phyloP scores from a whole-genome alignment of 345 rosid genomes.

The Eucalyptus curtisii region DNA sequence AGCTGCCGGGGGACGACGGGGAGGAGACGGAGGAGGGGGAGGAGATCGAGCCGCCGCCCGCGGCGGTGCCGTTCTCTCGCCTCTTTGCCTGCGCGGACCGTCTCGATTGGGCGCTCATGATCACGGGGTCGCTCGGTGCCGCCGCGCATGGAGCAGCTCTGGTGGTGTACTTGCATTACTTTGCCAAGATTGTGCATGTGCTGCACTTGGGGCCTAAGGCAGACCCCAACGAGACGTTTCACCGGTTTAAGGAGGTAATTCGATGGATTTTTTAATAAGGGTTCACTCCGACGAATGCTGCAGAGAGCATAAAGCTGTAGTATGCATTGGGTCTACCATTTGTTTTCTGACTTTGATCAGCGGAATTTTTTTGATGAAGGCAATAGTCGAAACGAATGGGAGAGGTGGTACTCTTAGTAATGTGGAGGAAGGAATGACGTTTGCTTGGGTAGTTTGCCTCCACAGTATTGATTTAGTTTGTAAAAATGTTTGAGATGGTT shows the following conservation, averaged over 20 bases:
- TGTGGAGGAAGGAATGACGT: neutral
- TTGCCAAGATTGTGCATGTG: slow-evolving; percentile 74
- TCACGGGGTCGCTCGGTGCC: slow-evolving; percentile 88
- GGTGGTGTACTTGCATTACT: slow-evolving; percentile 89
- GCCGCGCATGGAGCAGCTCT: slow-evolving; percentile 97
- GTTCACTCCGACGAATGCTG: neutral
- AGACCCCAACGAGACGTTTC: slow-evolving; percentile 24
- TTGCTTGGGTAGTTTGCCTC: neutral
- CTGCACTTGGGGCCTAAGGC: slow-evolving; percentile 9
- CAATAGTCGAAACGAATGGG: neutral
- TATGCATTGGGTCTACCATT: neutral
- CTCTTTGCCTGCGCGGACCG: slow-evolving; percentile 84
- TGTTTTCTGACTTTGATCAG: neutral
- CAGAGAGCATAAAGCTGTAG: neutral
- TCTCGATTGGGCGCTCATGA: slow-evolving; percentile 88
- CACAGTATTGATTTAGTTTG: neutral
- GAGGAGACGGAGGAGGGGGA: slow-evolving; percentile 82
- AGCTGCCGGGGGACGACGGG: slow-evolving; percentile 29
- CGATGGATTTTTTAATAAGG: neutral
- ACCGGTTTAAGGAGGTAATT: slow-evolving; percentile 64
- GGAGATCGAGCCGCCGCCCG: slow-evolving; percentile 95
- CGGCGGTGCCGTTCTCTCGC: slow-evolving; percentile 83
- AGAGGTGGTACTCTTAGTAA: neutral
- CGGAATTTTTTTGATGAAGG: neutral
- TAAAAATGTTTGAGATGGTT: neutral